A percentile compares a stretch with the other conserved stretches of the same genome.
These are phyloP conservation scores for Microthlaspi erraticum DNA, from an alignment of 345 rosid species.

Conservation along the genomic window DNA sequence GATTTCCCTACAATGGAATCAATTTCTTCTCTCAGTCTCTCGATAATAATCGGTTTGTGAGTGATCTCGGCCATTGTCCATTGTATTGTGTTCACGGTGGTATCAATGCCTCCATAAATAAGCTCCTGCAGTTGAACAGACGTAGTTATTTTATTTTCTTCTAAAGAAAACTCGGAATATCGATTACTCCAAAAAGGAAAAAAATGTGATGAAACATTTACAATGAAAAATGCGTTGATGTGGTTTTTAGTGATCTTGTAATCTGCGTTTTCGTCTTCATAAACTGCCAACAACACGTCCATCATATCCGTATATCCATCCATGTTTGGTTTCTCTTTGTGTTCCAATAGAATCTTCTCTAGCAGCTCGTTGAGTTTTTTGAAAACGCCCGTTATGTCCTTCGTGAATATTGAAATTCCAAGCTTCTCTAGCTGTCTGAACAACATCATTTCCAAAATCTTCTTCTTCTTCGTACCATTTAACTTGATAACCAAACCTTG, in stretches of 20 bases:
- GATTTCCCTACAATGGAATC: too few species aligned
- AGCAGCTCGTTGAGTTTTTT: neutral
- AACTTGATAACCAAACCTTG: neutral
- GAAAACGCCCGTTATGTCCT: neutral
- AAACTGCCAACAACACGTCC: slow-evolving; percentile 4
- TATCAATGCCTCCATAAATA: too few species aligned
- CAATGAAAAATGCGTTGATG: neutral
- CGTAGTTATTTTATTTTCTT: too few species aligned
- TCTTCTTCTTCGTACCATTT: neutral
- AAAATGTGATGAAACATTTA: neutral
- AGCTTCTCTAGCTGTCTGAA: neutral
- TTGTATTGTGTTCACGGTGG: too few species aligned
- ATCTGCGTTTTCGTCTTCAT: neutral
- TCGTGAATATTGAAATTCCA: neutral
- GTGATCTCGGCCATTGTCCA: too few species aligned
- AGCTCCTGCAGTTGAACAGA: too few species aligned
- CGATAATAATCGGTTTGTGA: too few species aligned
- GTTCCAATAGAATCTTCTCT: neutral
- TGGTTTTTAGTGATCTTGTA: neutral
- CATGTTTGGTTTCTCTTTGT: neutral
- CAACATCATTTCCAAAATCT: neutral
- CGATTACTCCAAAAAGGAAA: too few species aligned
- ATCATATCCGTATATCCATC: neutral
- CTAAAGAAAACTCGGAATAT: too few species aligned
- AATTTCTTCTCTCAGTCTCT: too few species aligned